Evolutionary conservation across 306 rosid species (phyloP), one percentile per base, ranked within the genome.

Genomic region (Mimosa bimucronata): DNA sequence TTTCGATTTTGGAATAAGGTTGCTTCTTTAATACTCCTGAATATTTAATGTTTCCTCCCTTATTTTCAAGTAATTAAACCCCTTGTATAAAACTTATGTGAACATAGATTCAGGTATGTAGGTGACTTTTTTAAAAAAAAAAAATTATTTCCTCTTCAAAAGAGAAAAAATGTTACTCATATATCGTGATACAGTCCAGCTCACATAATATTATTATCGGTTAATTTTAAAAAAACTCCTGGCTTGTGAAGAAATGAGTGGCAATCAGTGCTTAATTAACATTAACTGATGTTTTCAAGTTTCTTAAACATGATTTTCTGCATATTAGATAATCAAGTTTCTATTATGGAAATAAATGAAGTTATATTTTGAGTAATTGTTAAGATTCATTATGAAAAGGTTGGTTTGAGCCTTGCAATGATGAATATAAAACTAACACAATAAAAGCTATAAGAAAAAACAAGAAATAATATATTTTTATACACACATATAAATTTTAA

Each of bases 371-470:
- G 85, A 85, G 88, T 85, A 66, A 69, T 34, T 75, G 50, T 52
- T 52, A 85, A 74, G 88, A 74, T 70, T 78, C 64, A 78, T 82
- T n/a, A 82, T 78, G 79, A 75, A 75, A 78, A 65, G 34, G 58
- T 70, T 55, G 25, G 67, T 40, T 85, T 81, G 68, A 67, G 45
- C 40, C 79, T 42, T 48, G 68, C 79, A 82, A 82, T 82, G 76
- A 85, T 82, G 69, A 62, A 75, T 14, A 78, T 18, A 53, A 78
- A 69, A 77, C 44, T 34, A 68, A 75, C 41, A 53, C 12, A 72
- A 62, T 30, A 66, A 25, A 67, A 71, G 28, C 9, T 58, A 9
- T 34, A 26, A 42, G 21, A 61, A 73, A 73, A 66, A 81, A 57
- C 66, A 76, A 48, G 23, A 44, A 8, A 37, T 38, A 37, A 66